Evolutionary conservation across 495 filamentous ascomycete genomes (phyloP).

Genomic region (Hypoxylon rickii): DNA sequence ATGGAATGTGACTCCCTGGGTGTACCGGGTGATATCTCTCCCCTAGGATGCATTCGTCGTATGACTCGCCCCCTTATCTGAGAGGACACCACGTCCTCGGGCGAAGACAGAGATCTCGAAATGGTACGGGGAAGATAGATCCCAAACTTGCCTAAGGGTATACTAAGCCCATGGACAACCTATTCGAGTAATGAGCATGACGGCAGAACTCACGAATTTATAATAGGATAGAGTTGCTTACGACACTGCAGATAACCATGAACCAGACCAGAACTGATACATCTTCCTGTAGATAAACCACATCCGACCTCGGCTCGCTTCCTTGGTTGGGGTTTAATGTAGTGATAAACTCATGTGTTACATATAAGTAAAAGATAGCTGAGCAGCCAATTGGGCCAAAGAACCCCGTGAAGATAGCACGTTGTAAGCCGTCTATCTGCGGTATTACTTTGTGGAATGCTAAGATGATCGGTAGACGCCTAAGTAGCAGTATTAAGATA

Average conservation of each 20-base stretch:
- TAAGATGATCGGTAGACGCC: slow-evolving; percentile 78
- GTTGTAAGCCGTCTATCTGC: slow-evolving; percentile 65
- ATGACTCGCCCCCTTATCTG: slow-evolving; percentile 28
- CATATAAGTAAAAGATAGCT: slow-evolving; percentile 86
- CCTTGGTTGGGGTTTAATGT: slow-evolving; percentile 57
- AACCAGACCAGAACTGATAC: slow-evolving; percentile 84
- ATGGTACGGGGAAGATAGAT: slow-evolving; percentile 78
- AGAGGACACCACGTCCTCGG: slow-evolving; percentile 43
- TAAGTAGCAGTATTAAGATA: slow-evolving; percentile 77
- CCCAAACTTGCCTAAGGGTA: slow-evolving; percentile 82
- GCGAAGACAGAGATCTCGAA: slow-evolving; percentile 57
- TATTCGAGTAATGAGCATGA: slow-evolving; percentile 38
- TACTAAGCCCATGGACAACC: slow-evolving; percentile 85
- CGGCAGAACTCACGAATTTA: not conserved
- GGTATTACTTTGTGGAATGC: slow-evolving; percentile 74
- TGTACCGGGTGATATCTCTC: slow-evolving; percentile 22
- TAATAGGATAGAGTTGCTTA: slow-evolving; percentile 49
- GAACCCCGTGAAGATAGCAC: slow-evolving; percentile 86
- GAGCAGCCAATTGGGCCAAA: slow-evolving; percentile 96
- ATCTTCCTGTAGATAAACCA: slow-evolving; percentile 62
- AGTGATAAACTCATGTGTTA: slow-evolving; percentile 70
- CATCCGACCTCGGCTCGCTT: slow-evolving; percentile 67
- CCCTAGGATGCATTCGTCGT: slow-evolving; percentile 48
- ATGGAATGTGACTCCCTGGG: slow-evolving; percentile 29
- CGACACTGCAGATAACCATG: slow-evolving; percentile 81